phyloP scores from a whole-genome alignment of 208 protist genomes.

The Wallacemonas rigidus region DNA sequence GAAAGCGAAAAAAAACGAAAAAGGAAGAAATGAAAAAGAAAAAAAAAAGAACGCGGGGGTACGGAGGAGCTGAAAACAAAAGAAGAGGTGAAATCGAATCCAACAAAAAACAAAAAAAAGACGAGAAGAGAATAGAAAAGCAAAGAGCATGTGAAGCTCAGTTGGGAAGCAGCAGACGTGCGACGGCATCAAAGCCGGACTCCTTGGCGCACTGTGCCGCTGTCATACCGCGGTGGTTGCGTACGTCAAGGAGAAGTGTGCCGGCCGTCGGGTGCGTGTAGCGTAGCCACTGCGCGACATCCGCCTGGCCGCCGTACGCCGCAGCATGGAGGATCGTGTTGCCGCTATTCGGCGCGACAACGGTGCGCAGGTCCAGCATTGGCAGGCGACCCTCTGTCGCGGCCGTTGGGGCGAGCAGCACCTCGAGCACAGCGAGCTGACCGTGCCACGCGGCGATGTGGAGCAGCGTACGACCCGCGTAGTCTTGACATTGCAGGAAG shows the following conservation, averaged over 20 bases:
- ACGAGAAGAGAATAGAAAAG: conserved; percentile 3
- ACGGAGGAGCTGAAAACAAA: neutral
- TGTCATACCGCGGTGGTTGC: conserved; percentile 51
- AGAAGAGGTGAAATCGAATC: neutral
- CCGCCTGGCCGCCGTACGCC: conserved; percentile 51
- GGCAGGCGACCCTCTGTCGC: neutral
- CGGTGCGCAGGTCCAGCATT: conserved; percentile 53
- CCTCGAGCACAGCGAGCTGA: conserved; percentile 63
- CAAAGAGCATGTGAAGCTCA: conserved; percentile 8
- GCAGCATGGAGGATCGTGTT: conserved; percentile 83
- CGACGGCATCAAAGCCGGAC: conserved; percentile 60
- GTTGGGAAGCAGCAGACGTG: conserved; percentile 48
- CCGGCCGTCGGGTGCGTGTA: conserved; percentile 50
- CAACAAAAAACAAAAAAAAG: neutral
- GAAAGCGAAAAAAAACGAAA: conserved; percentile 1
- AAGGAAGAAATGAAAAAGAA: conserved; percentile 9
- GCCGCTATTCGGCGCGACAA: conserved; percentile 51
- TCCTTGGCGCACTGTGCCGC: conserved; percentile 76
- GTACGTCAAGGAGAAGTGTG: conserved; percentile 43
- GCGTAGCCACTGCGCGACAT: conserved; percentile 68
- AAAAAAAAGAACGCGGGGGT: conserved; percentile 5
- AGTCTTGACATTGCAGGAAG: conserved; percentile 69
- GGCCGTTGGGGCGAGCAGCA: conserved; percentile 47
- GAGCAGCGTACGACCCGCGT: conserved; percentile 74
- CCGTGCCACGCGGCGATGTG: conserved; percentile 82